These are phyloP conservation scores for Trametes cingulata DNA, from an alignment of 768 basidiomycete genomes.

Conservation along the genomic window DNA sequence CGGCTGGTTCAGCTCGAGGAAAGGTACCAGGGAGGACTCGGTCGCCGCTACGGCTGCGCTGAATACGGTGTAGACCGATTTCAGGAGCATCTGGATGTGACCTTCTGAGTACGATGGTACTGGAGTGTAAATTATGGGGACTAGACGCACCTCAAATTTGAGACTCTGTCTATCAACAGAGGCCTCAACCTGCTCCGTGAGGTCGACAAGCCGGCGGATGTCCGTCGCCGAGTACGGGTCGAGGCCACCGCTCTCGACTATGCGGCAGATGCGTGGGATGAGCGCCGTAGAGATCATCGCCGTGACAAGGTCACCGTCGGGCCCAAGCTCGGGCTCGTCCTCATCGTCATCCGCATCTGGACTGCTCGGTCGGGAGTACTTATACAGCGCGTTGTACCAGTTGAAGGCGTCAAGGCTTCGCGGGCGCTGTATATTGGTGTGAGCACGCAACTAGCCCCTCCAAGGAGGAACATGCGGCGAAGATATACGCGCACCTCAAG, in stretches of 20 bases:
- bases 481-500: conserved; percentile 56
- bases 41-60: conserved; percentile 55
- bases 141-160: conserved; percentile 60
- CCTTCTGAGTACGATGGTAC: background rate
- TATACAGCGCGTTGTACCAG: conserved; percentile 81
- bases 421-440: conserved; percentile 40
- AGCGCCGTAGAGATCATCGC: conserved; percentile 86
- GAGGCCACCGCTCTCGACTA: conserved; percentile 77
- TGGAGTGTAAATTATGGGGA: background rate
- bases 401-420: conserved; percentile 73
- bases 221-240: conserved; percentile 77
- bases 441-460: background rate
- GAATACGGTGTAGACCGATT: conserved; percentile 53
- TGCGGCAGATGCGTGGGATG: conserved; percentile 69
- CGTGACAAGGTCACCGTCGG: conserved; percentile 85
- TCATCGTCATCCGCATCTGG: conserved; percentile 33
- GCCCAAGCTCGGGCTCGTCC: conserved; percentile 63
- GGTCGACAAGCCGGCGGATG: conserved; percentile 63
- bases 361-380: conserved; percentile 61
- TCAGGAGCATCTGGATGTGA: conserved; percentile 52
- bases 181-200: conserved; percentile 79
- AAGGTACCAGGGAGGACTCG: conserved; percentile 51
- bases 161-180: conserved; percentile 62
- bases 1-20: conserved; percentile 41
- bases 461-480: background rate